These are phyloP conservation scores for Entomortierella lignicola DNA, from an alignment of 192 early-diverging fungal genomes.

Conservation along the genomic window DNA sequence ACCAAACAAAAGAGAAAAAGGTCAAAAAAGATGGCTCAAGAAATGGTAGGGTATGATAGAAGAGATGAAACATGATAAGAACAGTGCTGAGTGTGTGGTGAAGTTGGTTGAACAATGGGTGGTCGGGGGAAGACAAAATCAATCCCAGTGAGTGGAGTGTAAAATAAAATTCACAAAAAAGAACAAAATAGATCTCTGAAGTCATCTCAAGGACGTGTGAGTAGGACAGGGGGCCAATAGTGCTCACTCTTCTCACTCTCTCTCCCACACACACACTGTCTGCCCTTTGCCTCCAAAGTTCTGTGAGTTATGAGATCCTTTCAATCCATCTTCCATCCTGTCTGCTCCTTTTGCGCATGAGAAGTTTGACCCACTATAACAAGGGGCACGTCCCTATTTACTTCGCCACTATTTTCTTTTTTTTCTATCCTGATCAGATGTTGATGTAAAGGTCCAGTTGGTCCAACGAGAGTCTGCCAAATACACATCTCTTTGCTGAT, in stretches of 20 bases:
- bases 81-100: neutral
- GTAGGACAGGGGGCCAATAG: no score
- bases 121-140: no score
- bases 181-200: constrained; percentile 21
- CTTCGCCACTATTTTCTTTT: constrained; percentile 21
- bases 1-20: neutral
- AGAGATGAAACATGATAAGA: constrained; percentile 3
- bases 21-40: neutral
- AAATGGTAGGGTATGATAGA: neutral
- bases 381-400: constrained; percentile 23
- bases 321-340: no score
- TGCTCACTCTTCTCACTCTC: neutral
- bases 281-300: no score
- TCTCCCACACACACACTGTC: neutral
- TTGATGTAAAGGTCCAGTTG: constrained; percentile 9
- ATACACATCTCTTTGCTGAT: neutral
- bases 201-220: neutral
- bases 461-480: constrained; percentile 13
- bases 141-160: neutral
- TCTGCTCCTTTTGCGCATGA: no score
- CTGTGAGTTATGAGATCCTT: no score
- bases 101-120: no score
- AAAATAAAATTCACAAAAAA: neutral
- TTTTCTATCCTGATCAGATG: constrained; percentile 26
- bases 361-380: neutral